These are phyloP conservation scores for Backusella sp. DNA, from an alignment of 192 early-diverging fungal species.

Conservation along the genomic window DNA sequence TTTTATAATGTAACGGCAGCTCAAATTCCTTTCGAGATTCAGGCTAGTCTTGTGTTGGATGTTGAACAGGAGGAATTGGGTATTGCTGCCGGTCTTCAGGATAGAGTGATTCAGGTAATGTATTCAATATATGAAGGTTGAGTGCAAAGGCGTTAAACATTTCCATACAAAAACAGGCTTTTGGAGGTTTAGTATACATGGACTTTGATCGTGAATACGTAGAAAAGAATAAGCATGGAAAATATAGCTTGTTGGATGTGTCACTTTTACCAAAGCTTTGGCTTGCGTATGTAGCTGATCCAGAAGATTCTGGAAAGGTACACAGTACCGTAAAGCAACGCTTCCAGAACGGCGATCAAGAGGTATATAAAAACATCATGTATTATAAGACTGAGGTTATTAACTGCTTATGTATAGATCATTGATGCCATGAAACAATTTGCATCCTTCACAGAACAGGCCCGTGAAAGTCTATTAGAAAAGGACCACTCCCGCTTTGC, in stretches of 20 bases:
- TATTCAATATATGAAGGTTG: neutral
- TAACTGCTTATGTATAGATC: constrained; percentile 24
- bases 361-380: constrained; percentile 28
- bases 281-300: constrained; percentile 53
- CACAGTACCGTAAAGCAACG: constrained; percentile 52
- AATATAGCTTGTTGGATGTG: constrained; percentile 41
- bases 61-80: constrained; percentile 57
- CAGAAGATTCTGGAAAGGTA: constrained; percentile 59
- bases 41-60: constrained; percentile 51
- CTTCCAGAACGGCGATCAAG: constrained; percentile 50
- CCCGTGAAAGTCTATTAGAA: constrained; percentile 28
- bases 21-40: constrained; percentile 45
- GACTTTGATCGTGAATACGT: constrained; percentile 54
- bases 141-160: neutral
- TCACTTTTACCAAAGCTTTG: constrained; percentile 42
- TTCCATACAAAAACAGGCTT: constrained; percentile 6
- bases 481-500: constrained; percentile 39
- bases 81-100: constrained; percentile 61
- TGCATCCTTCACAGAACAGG: constrained; percentile 39
- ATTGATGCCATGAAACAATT: constrained; percentile 54
- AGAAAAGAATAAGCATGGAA: constrained; percentile 47
- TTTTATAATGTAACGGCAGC: constrained; percentile 35
- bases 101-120: constrained; percentile 62
- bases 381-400: neutral
- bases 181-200: constrained; percentile 63